phyloP scores from a whole-genome alignment of 208 protist genomes.

The Borovskyia barvae region DNA sequence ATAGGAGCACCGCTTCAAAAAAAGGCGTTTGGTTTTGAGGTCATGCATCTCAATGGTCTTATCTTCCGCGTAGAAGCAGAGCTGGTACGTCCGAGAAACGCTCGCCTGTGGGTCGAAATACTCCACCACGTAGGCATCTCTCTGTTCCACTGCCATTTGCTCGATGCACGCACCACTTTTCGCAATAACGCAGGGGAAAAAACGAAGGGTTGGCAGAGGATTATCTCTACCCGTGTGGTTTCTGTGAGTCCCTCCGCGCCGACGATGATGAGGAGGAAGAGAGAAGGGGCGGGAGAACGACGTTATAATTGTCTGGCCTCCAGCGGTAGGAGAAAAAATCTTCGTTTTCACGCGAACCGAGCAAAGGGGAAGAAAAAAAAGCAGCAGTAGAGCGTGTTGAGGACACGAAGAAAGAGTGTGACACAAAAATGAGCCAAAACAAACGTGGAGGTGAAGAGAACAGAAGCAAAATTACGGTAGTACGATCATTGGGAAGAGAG shows the following conservation, averaged over 20 bases:
- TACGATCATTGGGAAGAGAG: background rate
- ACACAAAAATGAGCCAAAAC: background rate
- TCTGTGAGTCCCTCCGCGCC: no score
- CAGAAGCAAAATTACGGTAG: background rate
- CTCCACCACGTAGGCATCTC: constrained; percentile 84
- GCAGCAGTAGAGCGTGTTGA: background rate
- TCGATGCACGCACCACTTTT: no score
- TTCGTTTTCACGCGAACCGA: constrained; percentile 2
- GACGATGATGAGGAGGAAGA: no score
- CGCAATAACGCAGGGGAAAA: no score
- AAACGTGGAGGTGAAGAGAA: background rate
- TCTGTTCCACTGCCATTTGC: constrained; percentile 53
- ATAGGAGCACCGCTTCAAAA: constrained; percentile 92
- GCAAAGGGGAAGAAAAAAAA: constrained; percentile 10
- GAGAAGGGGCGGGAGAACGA: no score
- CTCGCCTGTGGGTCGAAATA: constrained; percentile 91
- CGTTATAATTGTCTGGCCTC: no score
- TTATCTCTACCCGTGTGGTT: no score
- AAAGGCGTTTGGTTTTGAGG: constrained; percentile 88
- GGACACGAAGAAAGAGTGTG: constrained; percentile 6
- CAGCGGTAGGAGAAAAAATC: no score
- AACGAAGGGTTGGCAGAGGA: no score
- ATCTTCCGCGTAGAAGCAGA: constrained; percentile 90
- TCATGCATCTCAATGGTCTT: constrained; percentile 95
- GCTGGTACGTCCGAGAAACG: constrained; percentile 83